Evolutionary conservation across 202 grass and related monocot species (phyloP), one percentile per base, ranked within the genome.

Genomic region (Schoenoplectus tabernaemontani): DNA sequence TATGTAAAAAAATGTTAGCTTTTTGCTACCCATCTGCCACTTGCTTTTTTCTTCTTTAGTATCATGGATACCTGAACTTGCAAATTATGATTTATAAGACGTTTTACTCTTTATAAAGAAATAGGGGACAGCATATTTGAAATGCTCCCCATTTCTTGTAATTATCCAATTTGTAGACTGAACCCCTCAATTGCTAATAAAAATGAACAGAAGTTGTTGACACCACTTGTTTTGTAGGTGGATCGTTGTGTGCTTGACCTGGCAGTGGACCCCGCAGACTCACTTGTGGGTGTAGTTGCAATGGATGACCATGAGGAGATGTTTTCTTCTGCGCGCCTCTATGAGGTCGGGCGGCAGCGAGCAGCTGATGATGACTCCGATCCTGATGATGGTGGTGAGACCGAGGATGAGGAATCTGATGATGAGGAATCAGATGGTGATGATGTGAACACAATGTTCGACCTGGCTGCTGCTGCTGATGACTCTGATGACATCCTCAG

Each of bases 281-380:
- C 91, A 37, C 85, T 90, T 57, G 83, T 98, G 46, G 95, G 95
- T 7, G 88, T 95, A 3, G 79, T 98, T 60, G 89, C 91, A 2
- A 92, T 98, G 95, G 91, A 98, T 51, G 89, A 98, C 19, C 89
- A 92, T 30, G 86, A 95, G 6, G 91, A 95, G 83, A 86, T 98
- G 86, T 94, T 89, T 51, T 91, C 95, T 37, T 90, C 91, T 39
- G 86, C 89, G 42, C 87, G 95, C 39, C 57, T 98, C 19, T 98
- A 92, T 3, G 91, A 98, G 69, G 89, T 98, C 16, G 95, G 95
- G 36, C 91, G 95, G 76, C 89, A 88, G 56, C 88, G 95, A 19
- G 85, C 92, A 12, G 91, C 91, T 0, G 95, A 98, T 77, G 95
- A 98, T 34, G 95, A 98, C 59, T 98, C 95, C 12, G 91, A 98